phyloP scores from a whole-genome alignment of 768 basidiomycete genomes.

The Suillus occidentalis region DNA sequence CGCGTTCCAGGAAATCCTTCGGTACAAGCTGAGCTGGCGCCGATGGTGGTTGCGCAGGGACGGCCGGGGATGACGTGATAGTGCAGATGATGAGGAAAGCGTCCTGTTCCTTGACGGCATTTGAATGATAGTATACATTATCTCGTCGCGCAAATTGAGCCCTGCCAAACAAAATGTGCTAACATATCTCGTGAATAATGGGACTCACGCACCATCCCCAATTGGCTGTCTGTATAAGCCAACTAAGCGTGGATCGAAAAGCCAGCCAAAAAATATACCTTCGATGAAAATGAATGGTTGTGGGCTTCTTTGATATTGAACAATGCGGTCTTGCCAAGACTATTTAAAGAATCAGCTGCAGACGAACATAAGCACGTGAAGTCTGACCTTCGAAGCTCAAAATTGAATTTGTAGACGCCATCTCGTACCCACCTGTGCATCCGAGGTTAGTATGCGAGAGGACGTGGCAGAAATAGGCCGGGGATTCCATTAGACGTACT shows the following conservation, averaged over 20 bases:
- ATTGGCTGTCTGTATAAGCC: constrained; percentile 61
- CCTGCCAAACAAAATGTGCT: constrained; percentile 36
- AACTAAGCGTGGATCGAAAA: constrained; percentile 16
- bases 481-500: constrained; percentile 33
- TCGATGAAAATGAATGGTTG: constrained; percentile 79
- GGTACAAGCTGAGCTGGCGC: constrained; percentile 59
- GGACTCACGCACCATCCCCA: constrained; percentile 72
- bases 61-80: constrained; percentile 65
- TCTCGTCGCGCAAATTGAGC: constrained; percentile 81
- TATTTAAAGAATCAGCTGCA: constrained; percentile 14
- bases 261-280: constrained; percentile 36
- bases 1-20: constrained; percentile 60
- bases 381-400: constrained; percentile 73
- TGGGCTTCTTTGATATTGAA: constrained; percentile 76
- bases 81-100: constrained; percentile 77
- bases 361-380: neutral
- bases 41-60: constrained; percentile 45
- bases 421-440: constrained; percentile 73
- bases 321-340: constrained; percentile 47
- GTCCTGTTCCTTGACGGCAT: constrained; percentile 54
- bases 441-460: neutral
- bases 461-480: neutral
- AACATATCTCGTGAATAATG: constrained; percentile 1
- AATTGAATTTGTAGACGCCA: constrained; percentile 82
- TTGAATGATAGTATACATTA: constrained; percentile 59